Evolutionary conservation across 2,329 filamentous ascomycete genomes (phyloP).

Genomic region (Colletotrichum cordylinicola): DNA sequence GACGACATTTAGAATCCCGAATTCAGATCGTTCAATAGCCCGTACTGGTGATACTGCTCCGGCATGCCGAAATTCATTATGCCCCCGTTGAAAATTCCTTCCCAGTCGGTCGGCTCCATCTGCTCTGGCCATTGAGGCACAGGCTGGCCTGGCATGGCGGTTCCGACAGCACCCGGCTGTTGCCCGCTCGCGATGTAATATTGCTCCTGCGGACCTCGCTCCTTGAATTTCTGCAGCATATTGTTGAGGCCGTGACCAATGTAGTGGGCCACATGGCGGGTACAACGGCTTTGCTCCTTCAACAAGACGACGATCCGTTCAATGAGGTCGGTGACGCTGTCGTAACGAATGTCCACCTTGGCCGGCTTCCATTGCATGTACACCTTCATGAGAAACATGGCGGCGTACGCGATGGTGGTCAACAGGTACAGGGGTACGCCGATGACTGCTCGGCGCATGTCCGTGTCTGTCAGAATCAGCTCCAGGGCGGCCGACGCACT

Average conservation of each 20-base stretch:
- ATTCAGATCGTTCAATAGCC: conserved; percentile 29
- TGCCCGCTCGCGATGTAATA: neutral
- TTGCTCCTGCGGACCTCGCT: conserved; percentile 18
- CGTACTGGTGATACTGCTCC: conserved; percentile 26
- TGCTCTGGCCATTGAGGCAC: conserved; percentile 9
- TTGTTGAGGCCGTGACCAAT: conserved; percentile 31
- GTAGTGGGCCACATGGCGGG: conserved; percentile 34
- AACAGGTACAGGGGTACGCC: conserved; percentile 37
- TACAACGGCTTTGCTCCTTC: conserved; percentile 26
- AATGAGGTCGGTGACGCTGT: conserved; percentile 32
- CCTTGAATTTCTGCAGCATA: conserved; percentile 34
- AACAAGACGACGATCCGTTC: conserved; percentile 30
- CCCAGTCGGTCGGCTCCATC: conserved; percentile 26
- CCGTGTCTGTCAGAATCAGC: conserved; percentile 33
- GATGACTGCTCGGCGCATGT: conserved; percentile 34
- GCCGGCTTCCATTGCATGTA: conserved; percentile 34
- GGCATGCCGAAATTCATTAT: conserved; percentile 23
- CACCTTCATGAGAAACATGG: conserved; percentile 37
- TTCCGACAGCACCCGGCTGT: neutral
- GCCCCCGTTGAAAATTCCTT: conserved; percentile 30
- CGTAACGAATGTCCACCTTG: conserved; percentile 31
- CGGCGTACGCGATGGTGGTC: conserved; percentile 37
- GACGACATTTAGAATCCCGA: conserved; percentile 23
- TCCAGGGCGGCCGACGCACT: conserved; percentile 34
- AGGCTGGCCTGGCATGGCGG: neutral